A percentile compares a stretch with the other conserved stretches of the same genome.
Conservation (phyloP, 768 basidiomycete genomes). For the Mycena chlorophos region DNA sequence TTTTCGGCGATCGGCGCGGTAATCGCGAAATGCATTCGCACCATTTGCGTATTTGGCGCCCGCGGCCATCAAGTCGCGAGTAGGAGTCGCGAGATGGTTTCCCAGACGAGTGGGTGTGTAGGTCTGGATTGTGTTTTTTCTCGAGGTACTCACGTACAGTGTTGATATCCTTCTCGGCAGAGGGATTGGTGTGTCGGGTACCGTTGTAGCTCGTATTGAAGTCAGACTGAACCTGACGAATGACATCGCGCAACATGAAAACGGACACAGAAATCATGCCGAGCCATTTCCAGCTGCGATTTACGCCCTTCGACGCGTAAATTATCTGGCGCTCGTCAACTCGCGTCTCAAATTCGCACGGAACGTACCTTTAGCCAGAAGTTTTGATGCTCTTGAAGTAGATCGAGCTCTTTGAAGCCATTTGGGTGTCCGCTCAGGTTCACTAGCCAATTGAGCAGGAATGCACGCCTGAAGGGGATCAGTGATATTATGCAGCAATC, state of each 20-base stretch:
- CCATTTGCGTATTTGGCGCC: background rate
- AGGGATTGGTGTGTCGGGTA: conserved; percentile 2
- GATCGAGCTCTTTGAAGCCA: background rate
- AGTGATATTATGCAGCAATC: too few relatives aligned
- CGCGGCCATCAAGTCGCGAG: background rate
- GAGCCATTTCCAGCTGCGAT: conserved; percentile 17
- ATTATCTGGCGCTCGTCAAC: conserved; percentile 6
- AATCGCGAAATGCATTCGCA: background rate
- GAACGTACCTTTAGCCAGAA: conserved; percentile 3
- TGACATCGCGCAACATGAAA: conserved; percentile 12
- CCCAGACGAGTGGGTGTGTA: background rate
- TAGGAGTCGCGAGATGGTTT: background rate
- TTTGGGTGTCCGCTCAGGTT: background rate
- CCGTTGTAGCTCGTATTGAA: conserved; percentile 7
- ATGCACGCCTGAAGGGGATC: too few relatives aligned
- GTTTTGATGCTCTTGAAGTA: conserved; percentile 8
- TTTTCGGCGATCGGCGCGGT: background rate
- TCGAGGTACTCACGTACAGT: background rate
- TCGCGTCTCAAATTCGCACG: background rate
- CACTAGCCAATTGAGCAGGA: conserved; percentile 1
- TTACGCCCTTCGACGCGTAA: conserved; percentile 11
- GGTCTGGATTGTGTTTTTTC: background rate
- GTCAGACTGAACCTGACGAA: background rate
- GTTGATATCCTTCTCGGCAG: background rate
- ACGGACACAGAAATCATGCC: conserved; percentile 15